Percentiles rank a stretch among this genome's conserved stretches.
These are phyloP conservation scores for Cadophora malorum DNA, from an alignment of 2,329 filamentous ascomycete genomes.

Conservation along the genomic window DNA sequence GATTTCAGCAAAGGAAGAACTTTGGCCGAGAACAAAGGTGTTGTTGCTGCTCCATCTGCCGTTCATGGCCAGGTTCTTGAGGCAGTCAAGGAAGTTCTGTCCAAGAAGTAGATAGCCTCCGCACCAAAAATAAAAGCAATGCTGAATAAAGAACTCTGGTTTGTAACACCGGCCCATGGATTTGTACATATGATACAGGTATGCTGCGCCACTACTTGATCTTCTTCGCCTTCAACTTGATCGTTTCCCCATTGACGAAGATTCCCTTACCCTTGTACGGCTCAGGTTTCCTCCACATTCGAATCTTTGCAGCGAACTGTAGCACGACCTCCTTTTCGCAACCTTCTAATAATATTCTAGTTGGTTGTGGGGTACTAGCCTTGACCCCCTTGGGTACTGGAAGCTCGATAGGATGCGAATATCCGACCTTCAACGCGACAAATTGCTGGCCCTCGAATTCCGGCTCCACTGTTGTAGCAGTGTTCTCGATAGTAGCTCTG, in stretches of 20 bases:
- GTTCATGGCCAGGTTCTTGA: slow-evolving; percentile 79
- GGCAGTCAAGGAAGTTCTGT: slow-evolving; percentile 82
- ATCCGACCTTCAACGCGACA: slow-evolving; percentile 92
- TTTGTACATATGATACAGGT: slow-evolving; percentile 39
- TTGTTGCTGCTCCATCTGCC: slow-evolving; percentile 82
- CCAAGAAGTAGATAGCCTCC: slow-evolving; percentile 46
- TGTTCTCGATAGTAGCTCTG: slow-evolving; percentile 83
- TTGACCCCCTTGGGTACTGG: slow-evolving; percentile 82
- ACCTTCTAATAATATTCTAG: slow-evolving; percentile 88
- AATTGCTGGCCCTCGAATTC: slow-evolving; percentile 85
- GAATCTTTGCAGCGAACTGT: slow-evolving; percentile 88
- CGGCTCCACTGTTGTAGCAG: slow-evolving; percentile 68
- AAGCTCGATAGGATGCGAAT: slow-evolving; percentile 93
- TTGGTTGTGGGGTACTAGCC: slow-evolving; percentile 88
- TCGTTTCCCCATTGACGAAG: slow-evolving; percentile 96
- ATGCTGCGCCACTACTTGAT: slow-evolving; percentile 69
- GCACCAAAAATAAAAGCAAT: slow-evolving; percentile 2
- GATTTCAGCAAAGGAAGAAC: slow-evolving; percentile 90
- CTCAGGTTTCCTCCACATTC: slow-evolving; percentile 88
- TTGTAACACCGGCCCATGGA: slow-evolving; percentile 32
- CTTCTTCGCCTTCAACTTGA: slow-evolving; percentile 98
- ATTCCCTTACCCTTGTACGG: slow-evolving; percentile 99
- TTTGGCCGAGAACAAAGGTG: slow-evolving; percentile 87
- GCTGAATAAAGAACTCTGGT: neutral
- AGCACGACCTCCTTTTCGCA: slow-evolving; percentile 85